Evolutionary conservation across 108 stramenopile species (phyloP).

Genomic region (Skeletonema grethae): DNA sequence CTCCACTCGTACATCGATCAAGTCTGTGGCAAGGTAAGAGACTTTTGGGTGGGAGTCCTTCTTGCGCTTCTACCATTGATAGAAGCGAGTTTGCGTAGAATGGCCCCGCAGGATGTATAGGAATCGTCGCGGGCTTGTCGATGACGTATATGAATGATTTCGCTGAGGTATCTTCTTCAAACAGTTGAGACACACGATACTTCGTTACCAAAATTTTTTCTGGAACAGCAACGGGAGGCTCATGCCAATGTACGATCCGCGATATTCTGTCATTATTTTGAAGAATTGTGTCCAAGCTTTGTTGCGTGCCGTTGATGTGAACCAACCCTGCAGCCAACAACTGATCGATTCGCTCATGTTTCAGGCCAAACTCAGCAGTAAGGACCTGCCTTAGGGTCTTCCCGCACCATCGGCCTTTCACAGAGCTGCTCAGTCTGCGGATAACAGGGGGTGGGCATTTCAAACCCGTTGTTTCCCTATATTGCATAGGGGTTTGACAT

Average conservation of each 20-base stretch:
- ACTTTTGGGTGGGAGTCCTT: slow-evolving; percentile 57
- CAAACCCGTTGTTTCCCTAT: slow-evolving; percentile 51
- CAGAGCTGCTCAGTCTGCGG: slow-evolving; percentile 53
- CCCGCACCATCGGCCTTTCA: slow-evolving; percentile 82
- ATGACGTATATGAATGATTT: slow-evolving; percentile 55
- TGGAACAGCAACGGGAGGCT: slow-evolving; percentile 74
- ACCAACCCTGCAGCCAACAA: slow-evolving; percentile 56
- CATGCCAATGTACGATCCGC: slow-evolving; percentile 81
- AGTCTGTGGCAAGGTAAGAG: slow-evolving; percentile 80
- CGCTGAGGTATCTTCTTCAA: neutral
- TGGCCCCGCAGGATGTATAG: slow-evolving; percentile 84
- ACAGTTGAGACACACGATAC: slow-evolving; percentile 44
- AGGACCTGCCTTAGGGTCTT: slow-evolving; percentile 55
- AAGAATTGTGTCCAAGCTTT: slow-evolving; percentile 30
- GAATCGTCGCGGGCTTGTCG: slow-evolving; percentile 79
- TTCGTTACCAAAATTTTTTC: slow-evolving; percentile 53
- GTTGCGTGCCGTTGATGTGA: slow-evolving; percentile 61
- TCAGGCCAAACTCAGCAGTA: slow-evolving; percentile 53
- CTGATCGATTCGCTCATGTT: slow-evolving; percentile 22
- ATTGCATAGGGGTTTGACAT: slow-evolving; percentile 36
- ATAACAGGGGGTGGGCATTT: slow-evolving; percentile 63
- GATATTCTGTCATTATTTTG: slow-evolving; percentile 70
- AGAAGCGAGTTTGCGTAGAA: slow-evolving; percentile 78
- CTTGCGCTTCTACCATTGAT: slow-evolving; percentile 79
- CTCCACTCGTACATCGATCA: slow-evolving; percentile 80